These are phyloP conservation scores for Pharus latifolius DNA, from an alignment of 176 grass and related monocot species.

Conservation along the genomic window DNA sequence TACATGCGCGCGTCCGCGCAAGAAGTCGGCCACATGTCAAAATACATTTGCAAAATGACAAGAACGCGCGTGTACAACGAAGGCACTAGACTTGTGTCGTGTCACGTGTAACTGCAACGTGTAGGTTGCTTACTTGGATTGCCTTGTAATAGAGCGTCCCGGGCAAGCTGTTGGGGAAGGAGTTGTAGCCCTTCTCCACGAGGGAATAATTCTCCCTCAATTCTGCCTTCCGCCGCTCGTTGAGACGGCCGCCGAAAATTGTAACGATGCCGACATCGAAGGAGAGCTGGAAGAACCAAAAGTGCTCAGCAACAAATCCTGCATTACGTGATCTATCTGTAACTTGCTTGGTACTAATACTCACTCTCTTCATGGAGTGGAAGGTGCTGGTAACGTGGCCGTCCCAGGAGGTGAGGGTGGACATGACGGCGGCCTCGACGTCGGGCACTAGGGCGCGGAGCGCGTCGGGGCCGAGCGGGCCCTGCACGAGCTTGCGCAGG, in stretches of 20 bases:
- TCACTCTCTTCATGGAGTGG: slow-evolving; percentile 72
- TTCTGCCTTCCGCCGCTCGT: slow-evolving; percentile 43
- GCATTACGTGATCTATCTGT: not conserved
- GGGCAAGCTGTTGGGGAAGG: slow-evolving; percentile 64
- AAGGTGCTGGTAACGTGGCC: slow-evolving; percentile 36
- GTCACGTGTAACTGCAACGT: not conserved
- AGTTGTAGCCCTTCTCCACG: slow-evolving; percentile 97
- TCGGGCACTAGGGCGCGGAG: slow-evolving; percentile 53
- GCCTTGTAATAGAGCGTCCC: slow-evolving; percentile 67
- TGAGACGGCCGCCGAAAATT: slow-evolving; percentile 59
- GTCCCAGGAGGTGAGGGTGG: slow-evolving; percentile 38
- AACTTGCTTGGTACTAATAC: not conserved
- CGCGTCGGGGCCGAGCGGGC: slow-evolving; percentile 48
- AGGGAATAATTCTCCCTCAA: slow-evolving; percentile 62
- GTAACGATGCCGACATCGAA: slow-evolving; percentile 71
- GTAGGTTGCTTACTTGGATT: slow-evolving; percentile 48
- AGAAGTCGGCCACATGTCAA: not conserved
- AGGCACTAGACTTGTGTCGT: not conserved
- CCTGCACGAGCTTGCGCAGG: slow-evolving; percentile 58
- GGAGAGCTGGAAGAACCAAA: slow-evolving; percentile 41
- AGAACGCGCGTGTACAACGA: not conserved
- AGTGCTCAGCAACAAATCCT: not conserved
- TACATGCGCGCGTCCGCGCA: too few relatives aligned
- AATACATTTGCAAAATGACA: not conserved
- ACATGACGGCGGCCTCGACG: slow-evolving; percentile 44